phyloP scores from a whole-genome alignment of 495 filamentous ascomycete species.

The Achaetomiella virescens region DNA sequence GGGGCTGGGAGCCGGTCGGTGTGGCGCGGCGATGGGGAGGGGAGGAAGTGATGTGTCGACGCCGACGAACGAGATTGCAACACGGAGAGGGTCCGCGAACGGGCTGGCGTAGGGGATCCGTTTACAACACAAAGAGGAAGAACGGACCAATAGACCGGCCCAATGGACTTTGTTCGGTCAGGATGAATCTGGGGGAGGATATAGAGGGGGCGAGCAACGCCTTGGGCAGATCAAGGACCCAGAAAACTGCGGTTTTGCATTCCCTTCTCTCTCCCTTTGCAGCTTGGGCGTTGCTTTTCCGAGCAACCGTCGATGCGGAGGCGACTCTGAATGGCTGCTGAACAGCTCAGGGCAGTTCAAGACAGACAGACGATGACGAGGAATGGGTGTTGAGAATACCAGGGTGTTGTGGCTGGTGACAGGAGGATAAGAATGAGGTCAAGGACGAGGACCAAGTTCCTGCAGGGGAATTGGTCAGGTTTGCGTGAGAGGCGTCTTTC shows the following conservation, averaged over 20 bases:
- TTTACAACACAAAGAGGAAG: conserved; percentile 9
- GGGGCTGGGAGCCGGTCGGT: no score
- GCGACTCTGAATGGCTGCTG: no score
- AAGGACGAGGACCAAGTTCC: background rate
- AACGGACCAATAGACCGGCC: background rate
- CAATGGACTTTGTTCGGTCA: conserved; percentile 2
- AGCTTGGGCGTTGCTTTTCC: background rate
- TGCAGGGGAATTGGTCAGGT: background rate
- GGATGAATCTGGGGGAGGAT: background rate
- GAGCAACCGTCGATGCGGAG: background rate
- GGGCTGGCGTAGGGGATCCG: background rate
- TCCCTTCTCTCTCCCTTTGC: background rate
- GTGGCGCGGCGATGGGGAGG: background rate
- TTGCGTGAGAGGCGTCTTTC: background rate
- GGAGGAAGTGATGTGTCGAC: background rate
- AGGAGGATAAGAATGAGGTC: conserved; percentile 5
- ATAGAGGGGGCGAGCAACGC: background rate
- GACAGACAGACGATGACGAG: no score
- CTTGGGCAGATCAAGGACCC: background rate
- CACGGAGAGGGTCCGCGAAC: conserved; percentile 1
- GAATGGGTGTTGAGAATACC: no score
- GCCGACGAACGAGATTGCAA: conserved; percentile 4
- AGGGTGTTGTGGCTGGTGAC: background rate
- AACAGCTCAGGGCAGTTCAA: no score
- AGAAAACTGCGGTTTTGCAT: background rate